Conservation (phyloP, 1,139 yeast genomes). For the Entelexis paramagnoliae region DNA sequence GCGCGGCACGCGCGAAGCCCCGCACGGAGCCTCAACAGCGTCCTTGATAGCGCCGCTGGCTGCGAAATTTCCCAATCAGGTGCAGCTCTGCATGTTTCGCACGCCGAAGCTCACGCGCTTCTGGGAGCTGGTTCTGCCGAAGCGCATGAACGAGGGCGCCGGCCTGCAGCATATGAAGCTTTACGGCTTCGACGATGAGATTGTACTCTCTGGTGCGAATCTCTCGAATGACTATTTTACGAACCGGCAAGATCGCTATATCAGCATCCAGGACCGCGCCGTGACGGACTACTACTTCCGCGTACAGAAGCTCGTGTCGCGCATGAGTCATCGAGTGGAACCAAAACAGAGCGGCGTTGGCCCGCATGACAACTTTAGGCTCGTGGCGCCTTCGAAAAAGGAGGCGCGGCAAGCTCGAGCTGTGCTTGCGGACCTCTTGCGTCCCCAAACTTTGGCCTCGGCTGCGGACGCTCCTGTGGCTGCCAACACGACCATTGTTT, state of each 20-base stretch:
- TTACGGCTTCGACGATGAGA: slow-evolving; percentile 87
- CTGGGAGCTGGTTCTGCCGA: slow-evolving; percentile 57
- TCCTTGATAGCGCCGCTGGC: slow-evolving; percentile 59
- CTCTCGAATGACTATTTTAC: slow-evolving; percentile 84
- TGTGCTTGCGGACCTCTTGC: not conserved
- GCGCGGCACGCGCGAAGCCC: slow-evolving; percentile 89
- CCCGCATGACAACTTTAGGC: slow-evolving; percentile 27
- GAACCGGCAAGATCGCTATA: slow-evolving; percentile 91
- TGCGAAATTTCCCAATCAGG: slow-evolving; percentile 51
- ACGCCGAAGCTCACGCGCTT: slow-evolving; percentile 78
- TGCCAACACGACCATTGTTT: slow-evolving; percentile 54
- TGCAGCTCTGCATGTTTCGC: slow-evolving; percentile 74
- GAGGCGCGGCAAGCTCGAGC: not conserved
- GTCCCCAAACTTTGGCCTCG: not conserved
- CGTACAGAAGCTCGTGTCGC: slow-evolving; percentile 56
- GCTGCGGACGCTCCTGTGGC: slow-evolving; percentile 23
- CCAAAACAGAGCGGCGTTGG: slow-evolving; percentile 18
- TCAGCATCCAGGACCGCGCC: slow-evolving; percentile 47
- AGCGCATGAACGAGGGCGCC: slow-evolving; percentile 75
- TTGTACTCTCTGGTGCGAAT: slow-evolving; percentile 84
- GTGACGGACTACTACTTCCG: slow-evolving; percentile 64
- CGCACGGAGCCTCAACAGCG: slow-evolving; percentile 59
- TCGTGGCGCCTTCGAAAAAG: slow-evolving; percentile 3
- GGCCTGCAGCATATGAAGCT: slow-evolving; percentile 97
- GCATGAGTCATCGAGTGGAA: slow-evolving; percentile 56